Evolutionary conservation across 768 basidiomycete species (phyloP), one percentile per base, ranked within the genome.

Genomic region (Floccularia luteovirens): DNA sequence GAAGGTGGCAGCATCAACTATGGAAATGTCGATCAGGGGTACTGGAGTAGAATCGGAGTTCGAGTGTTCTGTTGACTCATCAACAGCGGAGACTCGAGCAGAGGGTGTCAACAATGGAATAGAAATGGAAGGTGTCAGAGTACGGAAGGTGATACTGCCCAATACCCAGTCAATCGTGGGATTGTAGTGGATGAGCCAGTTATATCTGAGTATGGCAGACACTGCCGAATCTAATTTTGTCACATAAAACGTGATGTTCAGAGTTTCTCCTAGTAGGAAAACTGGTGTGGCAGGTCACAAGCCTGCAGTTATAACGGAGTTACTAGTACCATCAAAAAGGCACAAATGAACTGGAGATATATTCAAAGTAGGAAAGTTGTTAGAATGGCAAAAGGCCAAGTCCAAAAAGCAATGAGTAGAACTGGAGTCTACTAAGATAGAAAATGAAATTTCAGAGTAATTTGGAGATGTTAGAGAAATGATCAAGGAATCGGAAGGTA

Each of bases 141-240:
- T 20, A 20, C 41, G 14, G 41, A 42, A 42, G 24, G 35, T 8
- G 19, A 42, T 38, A 24, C 35, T 20, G 22, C 45, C 41, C 13
- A 21, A 24, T 37, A 2, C 44, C 47, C 47, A 48, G 37, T 48
- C 32, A 35, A 48, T 38, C 19, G 31, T 37, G 13, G 40, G 46
- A 35, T 48, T 50, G 43, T 43, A 47, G 24, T 38, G 40, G 24
- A 23, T 35, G 14, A 50, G 48, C 48, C 48, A 50, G 24, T 45
- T 42, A 23, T 38, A 38, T 13, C 48, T 45, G 16, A 49, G 42
- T 17, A 49, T 30, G 4, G 34, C 16, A 16, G 40, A 35, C n/a
- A 21, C 35, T 5, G 23, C 20, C 20, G 39, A 20, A 30, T 45
- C 39, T 1, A 45, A 34, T 21, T 10, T 2, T n/a, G 34, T 45